Evolutionary conservation across 2,329 filamentous ascomycete species (phyloP).

Genomic region (Ophiostoma tasmaniense): DNA sequence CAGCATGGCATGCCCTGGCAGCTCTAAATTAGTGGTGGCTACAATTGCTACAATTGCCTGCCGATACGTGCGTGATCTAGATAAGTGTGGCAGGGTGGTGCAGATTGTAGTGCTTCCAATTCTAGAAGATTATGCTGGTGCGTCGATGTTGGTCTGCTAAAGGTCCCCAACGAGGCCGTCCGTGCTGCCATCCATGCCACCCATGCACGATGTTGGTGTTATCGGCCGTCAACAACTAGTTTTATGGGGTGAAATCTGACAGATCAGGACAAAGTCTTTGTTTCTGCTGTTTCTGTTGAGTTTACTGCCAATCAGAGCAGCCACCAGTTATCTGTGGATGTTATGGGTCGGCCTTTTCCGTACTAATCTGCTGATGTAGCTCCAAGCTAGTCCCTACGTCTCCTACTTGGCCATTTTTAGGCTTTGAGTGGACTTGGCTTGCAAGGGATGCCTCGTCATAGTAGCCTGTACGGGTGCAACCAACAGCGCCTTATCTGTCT

Average conservation of each 20-base stretch:
- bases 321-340: constrained; percentile 8
- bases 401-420: not conserved
- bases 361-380: constrained; percentile 7
- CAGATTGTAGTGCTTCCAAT: constrained; percentile 2
- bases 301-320: not conserved
- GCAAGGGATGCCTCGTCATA: not conserved
- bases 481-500: not conserved
- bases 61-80: not conserved
- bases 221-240: constrained; percentile 3
- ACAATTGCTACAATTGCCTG: not conserved
- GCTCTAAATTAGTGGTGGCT: not conserved
- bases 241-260: constrained; percentile 4
- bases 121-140: not conserved
- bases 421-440: not conserved
- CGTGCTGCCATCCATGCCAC: not conserved
- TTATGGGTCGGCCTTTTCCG: not conserved
- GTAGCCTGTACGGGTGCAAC: not conserved
- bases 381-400: constrained; percentile 1
- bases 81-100: not conserved
- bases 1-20: not conserved
- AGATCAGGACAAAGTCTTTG: constrained; percentile 2
- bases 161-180: not conserved
- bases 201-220: not conserved
- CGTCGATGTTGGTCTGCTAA: not conserved
- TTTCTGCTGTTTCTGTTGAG: not conserved